A percentile compares a stretch with the other conserved stretches of the same genome.
Conservation (phyloP, 345 rosid genomes). For the Lepidium africanum region DNA sequence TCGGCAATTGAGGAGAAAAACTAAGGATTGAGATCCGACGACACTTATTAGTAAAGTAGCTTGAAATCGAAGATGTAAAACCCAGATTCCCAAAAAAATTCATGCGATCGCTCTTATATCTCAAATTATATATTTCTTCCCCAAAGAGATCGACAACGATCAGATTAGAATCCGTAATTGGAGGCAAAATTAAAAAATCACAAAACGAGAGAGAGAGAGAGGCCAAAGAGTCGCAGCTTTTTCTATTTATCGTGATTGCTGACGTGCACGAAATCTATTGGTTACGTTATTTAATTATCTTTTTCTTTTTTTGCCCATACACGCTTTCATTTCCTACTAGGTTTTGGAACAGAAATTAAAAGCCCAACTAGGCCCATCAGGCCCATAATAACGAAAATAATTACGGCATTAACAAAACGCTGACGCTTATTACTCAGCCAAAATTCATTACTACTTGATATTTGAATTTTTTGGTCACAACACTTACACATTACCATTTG, state of each 20-base stretch:
- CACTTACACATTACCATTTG: too few species aligned
- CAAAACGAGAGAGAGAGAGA: not conserved
- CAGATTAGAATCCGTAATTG: not conserved
- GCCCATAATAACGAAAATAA: too few species aligned
- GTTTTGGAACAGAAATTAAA: not conserved
- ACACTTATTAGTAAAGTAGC: constrained; percentile 43
- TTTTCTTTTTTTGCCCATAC: not conserved
- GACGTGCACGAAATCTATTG: not conserved
- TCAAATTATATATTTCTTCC: not conserved
- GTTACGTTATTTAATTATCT: not conserved
- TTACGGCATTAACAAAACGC: too few species aligned
- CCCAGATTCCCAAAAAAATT: constrained; percentile 69
- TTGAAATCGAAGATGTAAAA: constrained; percentile 43
- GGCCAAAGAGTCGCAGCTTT: constrained; percentile 5
- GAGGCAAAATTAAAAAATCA: constrained; percentile 1
- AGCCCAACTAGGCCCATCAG: too few species aligned
- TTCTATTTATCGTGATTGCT: constrained; percentile 8
- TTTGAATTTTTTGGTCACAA: too few species aligned
- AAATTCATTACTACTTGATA: too few species aligned
- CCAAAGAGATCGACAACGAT: not conserved
- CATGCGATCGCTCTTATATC: constrained; percentile 40
- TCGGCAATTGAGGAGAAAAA: constrained; percentile 64
- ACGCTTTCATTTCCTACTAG: not conserved
- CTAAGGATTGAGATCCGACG: constrained; percentile 61
- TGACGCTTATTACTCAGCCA: too few species aligned